phyloP scores from a whole-genome alignment of 2,329 filamentous ascomycete genomes.

The Cladosporium sp. region DNA sequence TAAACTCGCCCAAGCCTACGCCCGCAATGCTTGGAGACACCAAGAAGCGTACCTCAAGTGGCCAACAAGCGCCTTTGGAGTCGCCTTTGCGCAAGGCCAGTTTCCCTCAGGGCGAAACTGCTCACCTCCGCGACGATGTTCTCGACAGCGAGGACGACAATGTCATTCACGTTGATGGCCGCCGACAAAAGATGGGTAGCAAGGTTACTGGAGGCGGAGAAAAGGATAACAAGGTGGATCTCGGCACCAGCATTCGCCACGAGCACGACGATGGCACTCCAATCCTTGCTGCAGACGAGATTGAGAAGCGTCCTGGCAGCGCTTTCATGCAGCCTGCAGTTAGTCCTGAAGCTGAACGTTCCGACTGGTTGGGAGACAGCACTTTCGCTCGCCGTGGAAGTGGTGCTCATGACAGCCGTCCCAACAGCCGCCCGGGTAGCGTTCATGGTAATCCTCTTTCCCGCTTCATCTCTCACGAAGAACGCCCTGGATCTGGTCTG shows the following conservation, averaged over 20 bases:
- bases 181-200: constrained; percentile 44
- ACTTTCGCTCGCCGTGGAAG: constrained; percentile 50
- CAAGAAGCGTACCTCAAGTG: constrained; percentile 34
- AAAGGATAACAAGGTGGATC: constrained; percentile 54
- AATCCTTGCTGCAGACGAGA: constrained; percentile 86
- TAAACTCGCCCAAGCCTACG: constrained; percentile 64
- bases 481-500: constrained; percentile 48
- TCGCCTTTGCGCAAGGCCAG: constrained; percentile 49
- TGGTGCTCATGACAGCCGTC: constrained; percentile 61
- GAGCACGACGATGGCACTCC: constrained; percentile 69
- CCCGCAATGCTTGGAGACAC: constrained; percentile 26
- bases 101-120: constrained; percentile 45
- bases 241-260: constrained; percentile 36
- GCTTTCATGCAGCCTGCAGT: constrained; percentile 78
- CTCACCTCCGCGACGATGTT: constrained; percentile 33
- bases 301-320: constrained; percentile 69
- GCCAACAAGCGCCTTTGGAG: constrained; percentile 39
- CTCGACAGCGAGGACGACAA: constrained; percentile 56
- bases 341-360: constrained; percentile 68
- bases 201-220: constrained; percentile 52
- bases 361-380: constrained; percentile 53
- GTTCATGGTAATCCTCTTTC: constrained; percentile 54
- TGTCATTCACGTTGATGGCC: constrained; percentile 77
- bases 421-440: constrained; percentile 63
- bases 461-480: constrained; percentile 56